Percentiles rank a stretch among this genome's conserved stretches.
These are phyloP conservation scores for Amaranthus palmeri DNA, from an alignment of 148 eudicot species.

Conservation along the genomic window DNA sequence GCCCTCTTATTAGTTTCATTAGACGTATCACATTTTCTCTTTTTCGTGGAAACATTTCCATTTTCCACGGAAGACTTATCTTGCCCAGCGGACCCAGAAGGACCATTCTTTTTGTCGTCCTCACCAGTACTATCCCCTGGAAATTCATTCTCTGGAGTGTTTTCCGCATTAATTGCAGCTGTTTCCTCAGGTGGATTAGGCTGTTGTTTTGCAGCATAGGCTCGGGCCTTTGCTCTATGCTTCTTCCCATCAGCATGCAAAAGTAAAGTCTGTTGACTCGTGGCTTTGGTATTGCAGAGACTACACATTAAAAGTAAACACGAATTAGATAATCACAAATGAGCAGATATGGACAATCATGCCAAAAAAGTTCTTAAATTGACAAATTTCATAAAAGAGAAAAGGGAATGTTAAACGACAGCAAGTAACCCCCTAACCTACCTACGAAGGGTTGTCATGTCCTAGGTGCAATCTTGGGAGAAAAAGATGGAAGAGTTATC, in stretches of 20 bases:
- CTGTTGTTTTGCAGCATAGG: slow-evolving; percentile 59
- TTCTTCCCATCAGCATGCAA: slow-evolving; percentile 89
- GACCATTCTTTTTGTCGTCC: slow-evolving; percentile 26
- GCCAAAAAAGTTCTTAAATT: background rate
- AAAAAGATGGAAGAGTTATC: too few relatives aligned
- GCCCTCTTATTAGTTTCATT: slow-evolving; percentile 19
- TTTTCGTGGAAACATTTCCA: slow-evolving; percentile 38
- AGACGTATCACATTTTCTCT: slow-evolving; percentile 49
- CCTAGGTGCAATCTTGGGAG: too few relatives aligned
- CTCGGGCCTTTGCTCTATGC: slow-evolving; percentile 83
- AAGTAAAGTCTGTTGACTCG: slow-evolving; percentile 84
- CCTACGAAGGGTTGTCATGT: too few relatives aligned
- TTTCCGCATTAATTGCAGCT: slow-evolving; percentile 26
- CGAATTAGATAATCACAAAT: background rate
- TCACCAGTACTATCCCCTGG: slow-evolving; percentile 15
- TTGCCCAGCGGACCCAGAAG: slow-evolving; percentile 22
- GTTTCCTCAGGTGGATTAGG: slow-evolving; percentile 43
- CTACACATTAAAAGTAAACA: slow-evolving; percentile 30
- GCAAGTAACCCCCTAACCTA: too few relatives aligned
- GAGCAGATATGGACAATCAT: background rate
- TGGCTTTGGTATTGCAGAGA: slow-evolving; percentile 75
- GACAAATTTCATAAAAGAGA: background rate
- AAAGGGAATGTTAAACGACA: background rate
- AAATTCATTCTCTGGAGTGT: slow-evolving; percentile 27
- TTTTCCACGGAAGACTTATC: slow-evolving; percentile 29